A percentile compares a stretch with the other conserved stretches of the same genome.
Evolutionary conservation across 768 basidiomycete species (phyloP).

Genomic region (Tricholoma flavovirens): DNA sequence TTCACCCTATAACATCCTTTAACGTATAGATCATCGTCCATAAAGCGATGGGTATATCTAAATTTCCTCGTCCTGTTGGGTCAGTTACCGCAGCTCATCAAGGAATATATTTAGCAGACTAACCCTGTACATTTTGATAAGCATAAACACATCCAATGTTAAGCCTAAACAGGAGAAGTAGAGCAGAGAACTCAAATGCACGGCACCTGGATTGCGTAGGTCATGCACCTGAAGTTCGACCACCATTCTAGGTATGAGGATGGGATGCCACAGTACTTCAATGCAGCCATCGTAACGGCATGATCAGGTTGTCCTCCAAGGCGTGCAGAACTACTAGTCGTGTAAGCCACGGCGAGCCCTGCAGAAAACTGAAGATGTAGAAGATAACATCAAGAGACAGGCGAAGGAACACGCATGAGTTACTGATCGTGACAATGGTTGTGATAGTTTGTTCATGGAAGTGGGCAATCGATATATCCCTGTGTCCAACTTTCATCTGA

Average conservation of each 20-base stretch:
- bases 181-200: background rate
- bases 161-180: background rate
- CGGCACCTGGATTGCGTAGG: background rate
- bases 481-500: background rate
- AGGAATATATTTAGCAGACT: background rate
- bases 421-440: background rate
- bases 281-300: background rate
- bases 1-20: background rate
- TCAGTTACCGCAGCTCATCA: background rate
- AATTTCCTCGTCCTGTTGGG: background rate
- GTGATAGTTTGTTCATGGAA: background rate
- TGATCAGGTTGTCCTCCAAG: too few relatives aligned
- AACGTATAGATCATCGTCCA: background rate
- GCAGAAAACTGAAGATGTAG: background rate
- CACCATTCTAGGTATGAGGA: background rate
- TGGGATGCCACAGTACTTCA: background rate
- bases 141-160: background rate
- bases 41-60: background rate
- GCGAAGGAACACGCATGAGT: background rate
- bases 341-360: background rate
- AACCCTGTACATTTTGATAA: background rate
- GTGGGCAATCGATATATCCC: background rate
- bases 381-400: background rate
- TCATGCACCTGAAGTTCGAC: background rate
- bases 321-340: background rate